A percentile compares a stretch with the other conserved stretches of the same genome.
These are phyloP conservation scores for Aeschynomene evenia DNA, from an alignment of 306 rosid species.

Conservation along the genomic window DNA sequence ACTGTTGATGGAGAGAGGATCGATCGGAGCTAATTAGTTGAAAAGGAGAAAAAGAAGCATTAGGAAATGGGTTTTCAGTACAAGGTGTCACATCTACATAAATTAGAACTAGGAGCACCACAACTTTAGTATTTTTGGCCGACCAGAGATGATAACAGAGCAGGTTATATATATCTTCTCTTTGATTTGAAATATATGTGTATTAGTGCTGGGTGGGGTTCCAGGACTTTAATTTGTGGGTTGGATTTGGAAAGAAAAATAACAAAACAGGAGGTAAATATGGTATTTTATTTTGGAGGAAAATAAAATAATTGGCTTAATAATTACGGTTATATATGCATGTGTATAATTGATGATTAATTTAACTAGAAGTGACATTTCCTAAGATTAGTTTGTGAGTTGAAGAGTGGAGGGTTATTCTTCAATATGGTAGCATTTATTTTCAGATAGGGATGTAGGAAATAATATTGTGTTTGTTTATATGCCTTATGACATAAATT, in stretches of 20 bases:
- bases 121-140: constrained; percentile 31
- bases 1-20: background rate
- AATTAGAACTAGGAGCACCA: constrained; percentile 26
- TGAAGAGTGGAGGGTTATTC: background rate
- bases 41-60: background rate
- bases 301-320: constrained; percentile 3
- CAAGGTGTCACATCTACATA: constrained; percentile 24
- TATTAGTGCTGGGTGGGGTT: constrained; percentile 34
- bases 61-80: constrained; percentile 17
- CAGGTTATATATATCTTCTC: constrained; percentile 5
- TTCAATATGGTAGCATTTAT: too few species aligned
- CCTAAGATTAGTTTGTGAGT: background rate
- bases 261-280: too few species aligned
- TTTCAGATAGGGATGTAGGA: too few species aligned
- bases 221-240: background rate
- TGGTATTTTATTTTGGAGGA: background rate
- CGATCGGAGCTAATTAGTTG: background rate
- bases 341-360: background rate
- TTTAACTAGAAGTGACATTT: background rate
- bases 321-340: too few species aligned
- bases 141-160: constrained; percentile 26
- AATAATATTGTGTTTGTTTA: too few species aligned
- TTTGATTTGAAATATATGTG: background rate
- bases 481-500: too few species aligned
- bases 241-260: constrained; percentile 11